Conservation (phyloP, 1,139 yeast species). For the Taphrina confusa region DNA sequence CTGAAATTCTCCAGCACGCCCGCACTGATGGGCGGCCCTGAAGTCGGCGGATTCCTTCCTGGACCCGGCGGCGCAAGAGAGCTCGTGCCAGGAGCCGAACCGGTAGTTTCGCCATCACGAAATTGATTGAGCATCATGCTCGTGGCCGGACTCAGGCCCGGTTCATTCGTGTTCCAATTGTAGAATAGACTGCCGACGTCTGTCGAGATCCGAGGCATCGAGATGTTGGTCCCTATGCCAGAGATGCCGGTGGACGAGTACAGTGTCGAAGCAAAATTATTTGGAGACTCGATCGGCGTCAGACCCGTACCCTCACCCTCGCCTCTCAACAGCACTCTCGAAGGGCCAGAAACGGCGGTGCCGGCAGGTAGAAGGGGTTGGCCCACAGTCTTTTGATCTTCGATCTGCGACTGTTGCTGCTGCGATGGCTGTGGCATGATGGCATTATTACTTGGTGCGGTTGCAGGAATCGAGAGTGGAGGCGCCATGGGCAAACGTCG, state of each 20-base stretch:
- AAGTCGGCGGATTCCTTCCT: constrained; percentile 1
- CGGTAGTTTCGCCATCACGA: background rate
- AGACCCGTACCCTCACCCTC: constrained; percentile 1
- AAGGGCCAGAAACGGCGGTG: background rate
- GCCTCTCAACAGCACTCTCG: constrained; percentile 5
- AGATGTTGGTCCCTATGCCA: constrained; percentile 23
- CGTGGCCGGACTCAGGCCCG: constrained; percentile 33
- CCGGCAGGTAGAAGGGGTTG: background rate
- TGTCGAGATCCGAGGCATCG: constrained; percentile 31
- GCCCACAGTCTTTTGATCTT: background rate
- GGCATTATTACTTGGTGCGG: background rate
- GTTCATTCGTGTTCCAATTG: constrained; percentile 34
- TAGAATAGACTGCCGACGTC: constrained; percentile 33
- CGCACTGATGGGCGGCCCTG: constrained; percentile 30
- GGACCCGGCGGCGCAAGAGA: background rate
- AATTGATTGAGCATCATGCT: constrained; percentile 23
- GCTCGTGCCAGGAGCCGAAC: background rate
- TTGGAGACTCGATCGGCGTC: constrained; percentile 29
- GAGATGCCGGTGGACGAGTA: constrained; percentile 7
- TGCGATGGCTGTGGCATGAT: background rate
- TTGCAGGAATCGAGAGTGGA: constrained; percentile 11
- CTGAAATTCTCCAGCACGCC: constrained; percentile 32
- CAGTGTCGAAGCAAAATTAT: constrained; percentile 16
- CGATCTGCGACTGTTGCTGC: background rate
- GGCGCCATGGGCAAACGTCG: constrained; percentile 23